Evolutionary conservation across 23 red algal genomes (phyloP).

Genomic region (Gracilaria gracilis): DNA sequence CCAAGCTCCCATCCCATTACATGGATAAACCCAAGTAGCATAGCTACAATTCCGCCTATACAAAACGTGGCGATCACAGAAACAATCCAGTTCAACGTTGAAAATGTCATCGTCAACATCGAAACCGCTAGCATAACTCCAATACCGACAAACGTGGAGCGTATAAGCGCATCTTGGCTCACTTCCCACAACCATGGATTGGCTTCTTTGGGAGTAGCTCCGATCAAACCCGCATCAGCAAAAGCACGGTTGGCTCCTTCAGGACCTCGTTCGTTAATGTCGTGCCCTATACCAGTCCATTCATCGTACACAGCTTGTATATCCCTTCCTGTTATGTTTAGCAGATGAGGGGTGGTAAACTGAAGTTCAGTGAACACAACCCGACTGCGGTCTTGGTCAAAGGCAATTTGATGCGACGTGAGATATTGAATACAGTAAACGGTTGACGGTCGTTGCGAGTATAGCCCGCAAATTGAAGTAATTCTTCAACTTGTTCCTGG

Average conservation of each 20-base stretch:
- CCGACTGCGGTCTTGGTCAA: slow-evolving; percentile 28
- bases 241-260: too few species aligned
- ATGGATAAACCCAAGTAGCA: slow-evolving; percentile 41
- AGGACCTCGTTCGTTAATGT: neutral
- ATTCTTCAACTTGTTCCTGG: slow-evolving; percentile 16
- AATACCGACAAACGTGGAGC: slow-evolving; percentile 35
- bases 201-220: neutral
- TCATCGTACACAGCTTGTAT: slow-evolving; percentile 29
- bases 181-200: neutral
- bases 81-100: slow-evolving; percentile 51
- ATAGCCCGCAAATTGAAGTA: slow-evolving; percentile 19
- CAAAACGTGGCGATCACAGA: slow-evolving; percentile 48
- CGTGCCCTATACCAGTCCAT: slow-evolving; percentile 12
- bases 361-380: slow-evolving; percentile 57
- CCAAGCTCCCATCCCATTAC: slow-evolving; percentile 64
- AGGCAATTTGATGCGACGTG: slow-evolving; percentile 1
- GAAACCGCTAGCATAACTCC: slow-evolving; percentile 53
- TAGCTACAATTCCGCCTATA: slow-evolving; percentile 47
- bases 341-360: slow-evolving; percentile 34
- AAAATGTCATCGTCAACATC: slow-evolving; percentile 40
- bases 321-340: slow-evolving; percentile 21
- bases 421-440: too few species aligned
- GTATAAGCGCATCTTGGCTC: slow-evolving; percentile 52
- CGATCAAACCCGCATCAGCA: neutral
- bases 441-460: neutral